Base-by-base conservation (phyloP, 2,329 filamentous ascomycete genomes). In the Metarhizium sp. region DNA sequence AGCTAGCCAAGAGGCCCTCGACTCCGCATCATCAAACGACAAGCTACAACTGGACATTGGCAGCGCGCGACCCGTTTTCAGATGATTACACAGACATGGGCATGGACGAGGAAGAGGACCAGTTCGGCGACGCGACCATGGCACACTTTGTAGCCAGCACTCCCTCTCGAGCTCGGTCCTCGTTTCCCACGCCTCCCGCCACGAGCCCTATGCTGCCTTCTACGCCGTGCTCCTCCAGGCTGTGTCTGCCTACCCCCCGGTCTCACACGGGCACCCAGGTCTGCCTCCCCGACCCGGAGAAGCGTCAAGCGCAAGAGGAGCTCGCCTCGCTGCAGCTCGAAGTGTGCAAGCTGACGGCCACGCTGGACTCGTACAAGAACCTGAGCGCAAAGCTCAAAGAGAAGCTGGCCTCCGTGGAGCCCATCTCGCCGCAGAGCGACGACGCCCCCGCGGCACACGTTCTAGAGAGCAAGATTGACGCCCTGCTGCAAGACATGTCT, bases 171-270 rank as follows among this genome's bases (percentile, higher is more conserved):
- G 64, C 67, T 46, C 64, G 68, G 48, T 63, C 67, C n/a, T 80
- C 78, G 0, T 81, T 82, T 59, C 75, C 76, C 4, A 80, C 79
- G 0, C 80, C 80, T 0, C 80, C 80, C 1, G 73, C 75, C 2
- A 83, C 80, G 0, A 83, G 80, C 46, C 77, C 78, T 1, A 60
- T 68, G 0, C 57, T 68, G 0, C 65, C 59, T 57, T 56, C 63
- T 0, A 75, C 75, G 2, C 78, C 78, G 0, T 71, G 64, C 45
- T 73, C 50, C 43, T 73, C 45, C 14, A 38, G 20, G 30, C 16
- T 4, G 32, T 18, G 34, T 32, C 42, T 40, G 2, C 57, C 46
- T 6, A 57, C 59, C 1, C 55, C 60, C 4, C 55, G 3, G 2
- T 68, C 68, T 0, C 64, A 75, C 53, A 61, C 60, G 1, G 72